Conservation (phyloP, 768 basidiomycete species). For the Scleroderma citrinum region DNA sequence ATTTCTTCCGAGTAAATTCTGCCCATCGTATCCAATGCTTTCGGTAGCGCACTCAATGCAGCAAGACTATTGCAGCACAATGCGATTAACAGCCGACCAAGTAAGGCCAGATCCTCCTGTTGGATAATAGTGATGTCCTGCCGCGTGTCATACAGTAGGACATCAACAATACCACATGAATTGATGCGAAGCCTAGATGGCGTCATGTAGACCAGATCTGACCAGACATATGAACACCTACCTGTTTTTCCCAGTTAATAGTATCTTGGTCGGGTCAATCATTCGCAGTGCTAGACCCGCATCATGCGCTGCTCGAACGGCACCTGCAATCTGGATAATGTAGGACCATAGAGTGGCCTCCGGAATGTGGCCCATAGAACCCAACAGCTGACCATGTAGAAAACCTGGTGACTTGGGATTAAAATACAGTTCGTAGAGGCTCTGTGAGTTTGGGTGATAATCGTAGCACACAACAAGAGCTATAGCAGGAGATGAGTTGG, state of each 20-base stretch:
- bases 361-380: constrained; percentile 37
- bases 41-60: constrained; percentile 57
- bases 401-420: constrained; percentile 44
- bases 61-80: constrained; percentile 67
- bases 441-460: constrained; percentile 79
- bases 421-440: constrained; percentile 74
- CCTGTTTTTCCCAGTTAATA: constrained; percentile 89
- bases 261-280: constrained; percentile 81
- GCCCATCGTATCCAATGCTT: constrained; percentile 66
- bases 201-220: neutral
- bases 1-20: constrained; percentile 76
- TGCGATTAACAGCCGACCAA: constrained; percentile 78
- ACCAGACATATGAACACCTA: constrained; percentile 18
- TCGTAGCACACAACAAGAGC: constrained; percentile 90
- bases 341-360: constrained; percentile 92
- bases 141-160: constrained; percentile 68
- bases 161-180: constrained; percentile 83
- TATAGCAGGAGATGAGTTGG: too few relatives aligned
- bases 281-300: constrained; percentile 73
- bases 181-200: constrained; percentile 67
- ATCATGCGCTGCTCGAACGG: constrained; percentile 82
- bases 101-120: constrained; percentile 85
- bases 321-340: constrained; percentile 82
- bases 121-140: constrained; percentile 56
- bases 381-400: constrained; percentile 32